Evolutionary conservation across 495 filamentous ascomycete genomes (phyloP), one percentile per base, ranked within the genome.

Genomic region (Xylaria venustula): DNA sequence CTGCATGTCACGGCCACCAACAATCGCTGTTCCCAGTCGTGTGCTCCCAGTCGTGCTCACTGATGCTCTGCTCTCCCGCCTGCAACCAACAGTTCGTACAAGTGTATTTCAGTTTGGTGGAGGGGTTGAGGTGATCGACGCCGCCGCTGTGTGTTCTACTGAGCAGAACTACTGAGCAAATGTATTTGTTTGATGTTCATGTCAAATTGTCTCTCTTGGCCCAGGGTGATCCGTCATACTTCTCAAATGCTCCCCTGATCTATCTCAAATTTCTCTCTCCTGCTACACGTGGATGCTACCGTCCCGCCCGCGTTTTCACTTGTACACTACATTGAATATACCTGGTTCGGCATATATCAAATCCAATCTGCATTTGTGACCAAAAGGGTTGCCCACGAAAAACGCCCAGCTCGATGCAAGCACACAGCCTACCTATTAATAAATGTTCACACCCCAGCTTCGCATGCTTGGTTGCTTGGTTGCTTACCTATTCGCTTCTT

Each of bases 381-480:
- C 32, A 58, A 40, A 58, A 37, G 44, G 54, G 54, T 58, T 58
- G 28, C 54, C 48, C 42, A 36, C 54, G 22, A 20, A 37, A 40
- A 49, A 58, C 34, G 54, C 54, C 54, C 54, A 46, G 30, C 42
- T 20, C 30, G 23, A 30, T 12, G 54, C 28, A 40, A 30, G 28
- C 56, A 49, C 56, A 51, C 46, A 59, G 46, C 36, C 46, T 25
- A 17, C 25, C 56, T 59, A 59, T 50, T 59, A 59, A 59, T 59
- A 49, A 58, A 50, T 22, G 23, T 22, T 26, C 46, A 34, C 17
- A 49, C 56, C 56, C 56, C 56, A 51, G 46, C 44, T 42, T 59
- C 46, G 30, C 42, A 42, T 45, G 42, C 42, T 45, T 45, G 42
- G 3, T 54, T 45, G 42, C 42, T 45, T 45, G 42, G 3, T 32